Evolutionary conservation across 2,329 filamentous ascomycete genomes (phyloP).

Genomic region (Phyllosticta citrichinensis): DNA sequence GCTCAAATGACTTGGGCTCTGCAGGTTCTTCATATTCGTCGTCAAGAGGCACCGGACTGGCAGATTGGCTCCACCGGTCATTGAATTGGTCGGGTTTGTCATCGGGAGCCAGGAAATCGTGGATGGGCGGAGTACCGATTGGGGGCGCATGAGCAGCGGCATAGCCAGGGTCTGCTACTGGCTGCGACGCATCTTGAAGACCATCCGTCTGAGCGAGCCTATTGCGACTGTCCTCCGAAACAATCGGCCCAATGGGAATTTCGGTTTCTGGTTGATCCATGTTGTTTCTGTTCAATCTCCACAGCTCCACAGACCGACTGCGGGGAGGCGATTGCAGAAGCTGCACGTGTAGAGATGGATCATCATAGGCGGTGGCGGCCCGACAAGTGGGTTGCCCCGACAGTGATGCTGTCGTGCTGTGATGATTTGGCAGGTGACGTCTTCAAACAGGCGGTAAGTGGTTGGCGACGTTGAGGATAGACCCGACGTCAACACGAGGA

Average conservation of each 20-base stretch:
- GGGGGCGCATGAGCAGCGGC: conserved; percentile 2
- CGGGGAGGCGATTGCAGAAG: not conserved
- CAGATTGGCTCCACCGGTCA: not conserved
- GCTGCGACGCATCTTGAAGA: conserved; percentile 2
- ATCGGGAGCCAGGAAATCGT: conserved; percentile 6
- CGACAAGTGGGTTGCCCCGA: not conserved
- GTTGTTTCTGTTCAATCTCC: not conserved
- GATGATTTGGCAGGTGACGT: not conserved
- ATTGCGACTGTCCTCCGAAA: not conserved
- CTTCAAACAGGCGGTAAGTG: not conserved
- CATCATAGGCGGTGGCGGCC: not conserved
- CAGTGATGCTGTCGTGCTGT: not conserved
- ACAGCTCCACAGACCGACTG: not conserved
- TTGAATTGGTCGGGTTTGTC: not conserved
- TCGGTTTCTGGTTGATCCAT: conserved; percentile 8
- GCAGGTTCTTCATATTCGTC: conserved; percentile 33
- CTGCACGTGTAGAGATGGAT: conserved; percentile 1
- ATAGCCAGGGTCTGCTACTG: conserved; percentile 1
- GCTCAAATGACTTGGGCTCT: conserved; percentile 28
- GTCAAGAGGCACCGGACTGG: conserved; percentile 21
- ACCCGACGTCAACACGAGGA: not conserved
- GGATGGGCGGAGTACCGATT: conserved; percentile 1
- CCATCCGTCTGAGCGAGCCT: conserved; percentile 1
- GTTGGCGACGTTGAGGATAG: not conserved
- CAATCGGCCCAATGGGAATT: not conserved